Conservation (phyloP, 768 basidiomycete species). For the Pleurotus djamor region DNA sequence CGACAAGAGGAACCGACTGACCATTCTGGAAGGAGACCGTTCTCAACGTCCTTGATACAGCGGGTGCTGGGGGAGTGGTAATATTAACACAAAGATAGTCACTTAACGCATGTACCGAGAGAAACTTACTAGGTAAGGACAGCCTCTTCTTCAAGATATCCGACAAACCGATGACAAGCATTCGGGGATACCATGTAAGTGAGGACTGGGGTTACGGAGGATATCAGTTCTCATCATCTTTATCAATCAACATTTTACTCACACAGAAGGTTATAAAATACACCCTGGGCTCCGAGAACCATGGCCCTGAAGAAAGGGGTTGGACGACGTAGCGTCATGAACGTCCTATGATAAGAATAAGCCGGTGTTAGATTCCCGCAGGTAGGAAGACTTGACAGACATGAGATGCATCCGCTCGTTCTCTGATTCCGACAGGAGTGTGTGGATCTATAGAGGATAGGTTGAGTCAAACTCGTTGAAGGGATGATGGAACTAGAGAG, state of each 20-base stretch:
- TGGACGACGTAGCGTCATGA: conserved; percentile 89
- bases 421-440: conserved; percentile 90
- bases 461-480: conserved; percentile 40
- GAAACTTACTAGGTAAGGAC: conserved; percentile 80
- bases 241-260: conserved; percentile 18
- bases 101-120: no score
- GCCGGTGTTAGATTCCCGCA: conserved; percentile 10
- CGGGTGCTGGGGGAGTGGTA: conserved; percentile 50
- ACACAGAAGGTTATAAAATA: conserved; percentile 90
- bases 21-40: conserved; percentile 82
- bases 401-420: conserved; percentile 97
- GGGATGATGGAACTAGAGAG: neutral
- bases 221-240: no score
- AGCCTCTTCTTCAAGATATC: conserved; percentile 92
- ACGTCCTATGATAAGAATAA: conserved; percentile 58
- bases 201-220: conserved; percentile 43
- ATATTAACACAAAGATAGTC: neutral
- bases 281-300: conserved; percentile 89
- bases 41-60: conserved; percentile 81
- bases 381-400: conserved; percentile 33
- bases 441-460: conserved; percentile 80
- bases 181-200: conserved; percentile 76
- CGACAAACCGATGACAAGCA: conserved; percentile 89
- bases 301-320: conserved; percentile 77
- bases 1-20: conserved; percentile 18